Percentiles rank a stretch among this genome's conserved stretches.
Evolutionary conservation across 306 rosid species (phyloP).

Genomic region (Inga laurina): DNA sequence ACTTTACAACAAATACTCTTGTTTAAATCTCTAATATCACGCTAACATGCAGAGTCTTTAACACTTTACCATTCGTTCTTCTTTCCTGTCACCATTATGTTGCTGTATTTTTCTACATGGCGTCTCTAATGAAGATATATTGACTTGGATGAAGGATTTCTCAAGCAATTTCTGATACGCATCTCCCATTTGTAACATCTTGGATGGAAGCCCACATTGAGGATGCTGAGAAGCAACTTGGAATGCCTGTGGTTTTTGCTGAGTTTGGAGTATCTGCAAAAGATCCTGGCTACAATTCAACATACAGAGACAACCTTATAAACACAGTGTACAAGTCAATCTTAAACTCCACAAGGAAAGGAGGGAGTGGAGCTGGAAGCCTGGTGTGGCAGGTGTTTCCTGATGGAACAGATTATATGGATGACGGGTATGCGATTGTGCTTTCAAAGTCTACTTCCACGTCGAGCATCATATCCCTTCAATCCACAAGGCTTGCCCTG

Average conservation of each 20-base stretch:
- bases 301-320: constrained; percentile 64
- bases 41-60: neutral
- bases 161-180: constrained; percentile 62
- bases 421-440: constrained; percentile 88
- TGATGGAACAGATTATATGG: constrained; percentile 96
- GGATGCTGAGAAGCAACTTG: constrained; percentile 83
- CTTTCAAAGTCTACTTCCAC: constrained; percentile 76
- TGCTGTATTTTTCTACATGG: neutral
- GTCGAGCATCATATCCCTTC: constrained; percentile 70
- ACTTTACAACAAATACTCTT: neutral
- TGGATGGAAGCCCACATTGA: constrained; percentile 97
- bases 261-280: constrained; percentile 90
- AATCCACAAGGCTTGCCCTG: constrained; percentile 68
- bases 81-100: neutral
- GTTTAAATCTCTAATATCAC: neutral
- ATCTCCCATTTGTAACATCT: constrained; percentile 74
- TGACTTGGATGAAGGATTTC: constrained; percentile 54
- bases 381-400: constrained; percentile 95
- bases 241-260: constrained; percentile 80
- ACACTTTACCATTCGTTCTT: neutral
- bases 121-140: constrained; percentile 27
- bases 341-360: constrained; percentile 78
- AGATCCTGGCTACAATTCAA: constrained; percentile 75
- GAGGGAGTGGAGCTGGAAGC: constrained; percentile 93
- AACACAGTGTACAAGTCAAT: constrained; percentile 64